Percentiles rank a stretch among this genome's conserved stretches.
Evolutionary conservation across 495 filamentous ascomycete genomes (phyloP).

Genomic region (Podospora fimiseda): DNA sequence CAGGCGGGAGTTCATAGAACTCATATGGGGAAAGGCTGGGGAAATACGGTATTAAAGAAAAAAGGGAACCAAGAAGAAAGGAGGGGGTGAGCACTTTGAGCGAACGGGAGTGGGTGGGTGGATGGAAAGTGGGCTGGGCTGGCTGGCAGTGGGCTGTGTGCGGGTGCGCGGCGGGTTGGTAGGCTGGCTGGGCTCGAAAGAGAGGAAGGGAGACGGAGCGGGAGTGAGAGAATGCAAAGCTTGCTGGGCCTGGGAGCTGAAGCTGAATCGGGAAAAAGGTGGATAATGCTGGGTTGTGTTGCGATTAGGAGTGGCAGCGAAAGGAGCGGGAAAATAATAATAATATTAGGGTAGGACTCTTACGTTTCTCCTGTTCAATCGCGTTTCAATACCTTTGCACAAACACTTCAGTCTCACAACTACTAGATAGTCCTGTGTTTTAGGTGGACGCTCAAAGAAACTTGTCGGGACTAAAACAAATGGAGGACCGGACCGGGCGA

Average conservation of each 20-base stretch:
- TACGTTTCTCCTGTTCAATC: too few species aligned
- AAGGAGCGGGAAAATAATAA: constrained; percentile 14
- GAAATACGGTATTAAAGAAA: constrained; percentile 21
- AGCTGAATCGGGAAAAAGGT: constrained; percentile 16
- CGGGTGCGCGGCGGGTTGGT: constrained; percentile 8
- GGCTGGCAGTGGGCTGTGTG: constrained; percentile 18
- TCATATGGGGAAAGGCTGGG: constrained; percentile 42
- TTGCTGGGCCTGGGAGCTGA: too few species aligned
- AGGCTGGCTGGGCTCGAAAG: constrained; percentile 16
- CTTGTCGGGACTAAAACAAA: too few species aligned
- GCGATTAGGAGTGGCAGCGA: background rate
- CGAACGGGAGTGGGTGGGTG: background rate
- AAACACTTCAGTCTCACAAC: too few species aligned
- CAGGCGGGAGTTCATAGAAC: constrained; percentile 55
- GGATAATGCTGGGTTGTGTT: background rate
- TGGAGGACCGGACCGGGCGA: too few species aligned
- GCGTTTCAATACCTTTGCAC: too few species aligned
- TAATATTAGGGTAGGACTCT: too few species aligned
- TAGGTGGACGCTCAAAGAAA: too few species aligned
- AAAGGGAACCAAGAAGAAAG: constrained; percentile 10
- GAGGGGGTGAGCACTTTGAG: constrained; percentile 3
- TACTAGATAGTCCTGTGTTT: too few species aligned
- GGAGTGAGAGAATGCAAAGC: background rate
- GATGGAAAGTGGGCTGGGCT: background rate
- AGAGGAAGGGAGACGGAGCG: constrained; percentile 11